Evolutionary conservation across 2,329 filamentous ascomycete genomes (phyloP), one percentile per base, ranked within the genome.

Genomic region (Emergomyces africanus): DNA sequence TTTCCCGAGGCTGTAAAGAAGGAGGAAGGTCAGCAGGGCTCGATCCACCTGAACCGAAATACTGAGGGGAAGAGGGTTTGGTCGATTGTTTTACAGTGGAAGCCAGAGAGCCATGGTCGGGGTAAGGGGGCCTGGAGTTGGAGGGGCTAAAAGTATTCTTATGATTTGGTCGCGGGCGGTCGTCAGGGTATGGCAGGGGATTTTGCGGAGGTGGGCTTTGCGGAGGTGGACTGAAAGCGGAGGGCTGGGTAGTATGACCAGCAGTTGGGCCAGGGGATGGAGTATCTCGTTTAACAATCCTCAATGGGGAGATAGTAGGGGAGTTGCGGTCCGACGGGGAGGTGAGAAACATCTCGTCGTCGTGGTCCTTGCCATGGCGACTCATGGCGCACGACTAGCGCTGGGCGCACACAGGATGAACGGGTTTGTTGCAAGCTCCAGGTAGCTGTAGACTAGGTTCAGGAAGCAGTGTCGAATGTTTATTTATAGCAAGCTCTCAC

Each of bases 331-430:
- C 75, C 56, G 67, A 68, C n/a, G 73, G 73, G 61, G 69, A 74
- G 62, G 79, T 73, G 64, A 95, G 81, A 76, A 95, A 92, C 77
- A 95, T 86, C 79, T 92, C 89, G 74, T 90, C 86, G 35, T 90
- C 87, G 30, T 86, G 83, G 65, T 86, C 78, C 67, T 86, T 86
- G 59, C 68, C 74, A 68, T 68, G 67, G 59, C 70, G 71, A 72
- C 70, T 80, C 79, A 77, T 78, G 60, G 57, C 66, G 65, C 64
- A 54, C 59, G 62, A 20, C 28, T 46, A 35, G 44, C 30, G 28
- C 42, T 37, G 23, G 42, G 15, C 55, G 42, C 55, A 51, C 58
- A 58, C 53, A 58, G 44, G 14, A 25, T 48, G 48, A 41, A 59
- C n/a, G 51, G 25, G 51, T 33, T 25, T 44, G 44, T 20, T 18